These are phyloP conservation scores for Lentinula sp. DNA, from an alignment of 768 basidiomycete species.

Conservation along the genomic window DNA sequence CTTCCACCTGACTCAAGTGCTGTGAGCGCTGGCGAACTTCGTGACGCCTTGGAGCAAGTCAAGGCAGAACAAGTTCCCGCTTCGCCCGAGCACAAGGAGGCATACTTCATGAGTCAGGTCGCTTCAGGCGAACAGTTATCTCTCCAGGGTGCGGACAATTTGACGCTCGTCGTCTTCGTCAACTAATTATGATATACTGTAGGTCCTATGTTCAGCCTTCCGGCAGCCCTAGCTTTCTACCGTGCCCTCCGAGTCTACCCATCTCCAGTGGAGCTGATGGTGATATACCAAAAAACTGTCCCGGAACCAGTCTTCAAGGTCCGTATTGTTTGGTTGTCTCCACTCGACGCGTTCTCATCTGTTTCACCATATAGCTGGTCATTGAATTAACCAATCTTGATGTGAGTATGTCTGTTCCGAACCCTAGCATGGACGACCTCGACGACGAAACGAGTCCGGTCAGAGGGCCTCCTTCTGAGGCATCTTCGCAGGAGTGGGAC, in stretches of 20 bases:
- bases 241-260: conserved; percentile 93
- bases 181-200: conserved; percentile 4
- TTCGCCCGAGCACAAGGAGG: conserved; percentile 73
- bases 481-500: conserved; percentile 91
- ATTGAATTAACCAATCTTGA: conserved; percentile 85
- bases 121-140: conserved; percentile 82
- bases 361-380: conserved; percentile 39
- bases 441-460: conserved; percentile 59
- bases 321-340: conserved; percentile 8
- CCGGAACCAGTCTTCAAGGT: conserved; percentile 79
- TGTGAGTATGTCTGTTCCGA: conserved; percentile 59
- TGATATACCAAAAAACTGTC: conserved; percentile 91
- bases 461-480: conserved; percentile 70
- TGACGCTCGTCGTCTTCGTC: neutral
- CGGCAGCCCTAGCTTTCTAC: conserved; percentile 88
- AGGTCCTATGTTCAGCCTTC: conserved; percentile 77
- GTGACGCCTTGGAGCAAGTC: conserved; percentile 58
- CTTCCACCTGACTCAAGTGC: conserved; percentile 22
- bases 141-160: conserved; percentile 52
- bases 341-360: neutral
- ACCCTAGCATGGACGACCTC: conserved; percentile 25
- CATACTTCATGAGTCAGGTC: conserved; percentile 89
- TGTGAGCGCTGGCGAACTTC: conserved; percentile 47
- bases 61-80: conserved; percentile 64
- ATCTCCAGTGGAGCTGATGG: conserved; percentile 87